phyloP scores from a whole-genome alignment of 371 early-diverging fungal species.

The Chytridium lagenaria region DNA sequence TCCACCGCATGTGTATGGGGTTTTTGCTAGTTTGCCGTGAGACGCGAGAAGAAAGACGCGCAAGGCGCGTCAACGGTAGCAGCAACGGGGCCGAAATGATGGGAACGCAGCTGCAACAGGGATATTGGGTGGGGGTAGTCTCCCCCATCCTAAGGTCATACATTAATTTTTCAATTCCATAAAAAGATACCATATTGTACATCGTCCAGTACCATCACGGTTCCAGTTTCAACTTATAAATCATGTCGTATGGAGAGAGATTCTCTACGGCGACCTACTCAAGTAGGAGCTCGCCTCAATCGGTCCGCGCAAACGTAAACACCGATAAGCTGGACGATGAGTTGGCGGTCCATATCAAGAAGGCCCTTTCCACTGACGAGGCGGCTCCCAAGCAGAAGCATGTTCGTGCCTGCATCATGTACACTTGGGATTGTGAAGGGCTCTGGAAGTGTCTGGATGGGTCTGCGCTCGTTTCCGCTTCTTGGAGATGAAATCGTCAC shows the following conservation, averaged over 20 bases:
- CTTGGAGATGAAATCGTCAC: conserved; percentile 90
- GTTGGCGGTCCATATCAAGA: conserved; percentile 84
- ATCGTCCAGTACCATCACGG: background rate
- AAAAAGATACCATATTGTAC: background rate
- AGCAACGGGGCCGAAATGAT: background rate
- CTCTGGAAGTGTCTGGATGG: conserved; percentile 85
- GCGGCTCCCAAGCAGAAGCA: conserved; percentile 98
- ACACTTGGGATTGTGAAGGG: conserved; percentile 94
- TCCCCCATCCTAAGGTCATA: too few species aligned
- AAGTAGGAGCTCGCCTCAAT: background rate
- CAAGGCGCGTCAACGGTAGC: background rate
- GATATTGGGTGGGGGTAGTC: too few species aligned
- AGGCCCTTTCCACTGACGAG: conserved; percentile 90
- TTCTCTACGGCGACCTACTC: background rate
- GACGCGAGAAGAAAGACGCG: conserved; percentile 16
- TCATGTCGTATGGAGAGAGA: background rate
- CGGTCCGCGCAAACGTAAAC: conserved; percentile 4
- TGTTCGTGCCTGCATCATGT: conserved; percentile 87
- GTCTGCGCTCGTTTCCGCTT: conserved; percentile 84
- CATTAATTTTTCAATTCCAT: too few species aligned
- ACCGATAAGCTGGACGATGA: conserved; percentile 81
- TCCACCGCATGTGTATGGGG: conserved; percentile 36
- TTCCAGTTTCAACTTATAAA: background rate
- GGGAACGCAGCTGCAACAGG: too few species aligned
- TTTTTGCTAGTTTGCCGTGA: conserved; percentile 23